These are phyloP conservation scores for Coprinopsis strossmayeri DNA, from an alignment of 768 basidiomycete species.

Conservation along the genomic window DNA sequence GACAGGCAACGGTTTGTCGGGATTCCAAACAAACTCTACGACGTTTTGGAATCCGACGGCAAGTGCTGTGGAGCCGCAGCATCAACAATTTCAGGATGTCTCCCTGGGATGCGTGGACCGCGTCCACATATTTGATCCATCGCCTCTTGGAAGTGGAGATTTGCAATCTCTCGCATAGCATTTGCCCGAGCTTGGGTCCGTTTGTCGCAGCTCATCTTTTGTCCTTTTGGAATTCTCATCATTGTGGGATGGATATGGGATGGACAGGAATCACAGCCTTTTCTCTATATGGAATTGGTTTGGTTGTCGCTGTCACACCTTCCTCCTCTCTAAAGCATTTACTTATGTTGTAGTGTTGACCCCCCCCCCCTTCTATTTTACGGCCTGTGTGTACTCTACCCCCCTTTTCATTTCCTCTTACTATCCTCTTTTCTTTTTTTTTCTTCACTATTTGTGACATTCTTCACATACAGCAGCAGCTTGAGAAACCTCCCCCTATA, in stretches of 20 bases:
- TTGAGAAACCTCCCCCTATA: background rate
- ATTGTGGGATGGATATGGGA: no score
- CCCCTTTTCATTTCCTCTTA: conserved; percentile 10
- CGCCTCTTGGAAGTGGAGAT: background rate
- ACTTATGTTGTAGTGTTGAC: background rate
- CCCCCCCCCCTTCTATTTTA: background rate
- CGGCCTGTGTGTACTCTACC: conserved; percentile 3
- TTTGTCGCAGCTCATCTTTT: no score
- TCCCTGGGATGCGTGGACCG: background rate
- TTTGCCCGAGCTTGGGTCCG: no score
- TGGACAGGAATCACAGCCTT: no score
- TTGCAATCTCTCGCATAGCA: background rate
- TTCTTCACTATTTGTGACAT: conserved; percentile 17
- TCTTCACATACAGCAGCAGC: conserved; percentile 13
- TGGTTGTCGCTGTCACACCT: no score
- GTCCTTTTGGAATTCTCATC: no score
- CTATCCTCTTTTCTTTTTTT: conserved; percentile 14
- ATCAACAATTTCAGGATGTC: background rate
- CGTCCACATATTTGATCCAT: background rate
- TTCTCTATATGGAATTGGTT: no score
- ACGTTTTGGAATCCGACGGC: background rate
- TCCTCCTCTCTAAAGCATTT: no score
- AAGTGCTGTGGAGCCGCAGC: background rate
- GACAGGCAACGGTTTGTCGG: background rate
- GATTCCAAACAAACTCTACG: background rate